Percentiles rank a stretch among this genome's conserved stretches.
These are phyloP conservation scores for Panicum hallii DNA, from an alignment of 202 grass and related monocot genomes.

Conservation along the genomic window DNA sequence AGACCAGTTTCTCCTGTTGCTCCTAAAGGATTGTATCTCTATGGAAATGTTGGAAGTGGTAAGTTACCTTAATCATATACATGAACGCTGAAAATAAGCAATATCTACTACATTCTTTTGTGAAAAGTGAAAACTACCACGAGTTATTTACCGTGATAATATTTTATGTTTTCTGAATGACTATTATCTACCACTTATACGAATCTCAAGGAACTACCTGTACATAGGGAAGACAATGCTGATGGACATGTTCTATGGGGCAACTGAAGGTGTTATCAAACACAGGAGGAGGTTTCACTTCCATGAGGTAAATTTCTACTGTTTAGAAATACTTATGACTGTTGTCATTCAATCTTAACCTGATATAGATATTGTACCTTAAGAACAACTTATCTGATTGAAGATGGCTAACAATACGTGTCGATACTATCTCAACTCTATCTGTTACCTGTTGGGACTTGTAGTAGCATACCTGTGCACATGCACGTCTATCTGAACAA, in stretches of 20 bases:
- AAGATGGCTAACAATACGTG: not conserved
- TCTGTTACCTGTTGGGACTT: not conserved
- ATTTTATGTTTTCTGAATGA: not conserved
- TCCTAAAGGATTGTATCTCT: conserved; percentile 90
- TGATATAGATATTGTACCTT: conserved; percentile 12
- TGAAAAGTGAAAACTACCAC: not conserved
- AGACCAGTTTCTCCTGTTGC: conserved; percentile 70
- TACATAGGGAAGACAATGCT: conserved; percentile 92
- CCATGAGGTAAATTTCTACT: conserved; percentile 73
- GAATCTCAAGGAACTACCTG: conserved; percentile 29
- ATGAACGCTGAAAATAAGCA: conserved; percentile 1
- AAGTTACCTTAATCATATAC: conserved; percentile 33
- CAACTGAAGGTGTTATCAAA: conserved; percentile 86
- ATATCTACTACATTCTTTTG: not conserved
- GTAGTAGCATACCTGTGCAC: not conserved
- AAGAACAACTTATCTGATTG: conserved; percentile 14
- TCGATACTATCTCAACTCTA: not conserved
- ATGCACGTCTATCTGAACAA: not conserved
- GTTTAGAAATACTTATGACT: not conserved
- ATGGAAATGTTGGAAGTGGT: conserved; percentile 99
- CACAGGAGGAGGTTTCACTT: conserved; percentile 92
- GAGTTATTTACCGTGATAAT: not conserved
- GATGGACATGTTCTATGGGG: conserved; percentile 97
- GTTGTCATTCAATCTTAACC: not conserved
- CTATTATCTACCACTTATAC: not conserved